Evolutionary conservation across 345 rosid species (phyloP), one percentile per base, ranked within the genome.

Genomic region (Eucalyptus rudis): DNA sequence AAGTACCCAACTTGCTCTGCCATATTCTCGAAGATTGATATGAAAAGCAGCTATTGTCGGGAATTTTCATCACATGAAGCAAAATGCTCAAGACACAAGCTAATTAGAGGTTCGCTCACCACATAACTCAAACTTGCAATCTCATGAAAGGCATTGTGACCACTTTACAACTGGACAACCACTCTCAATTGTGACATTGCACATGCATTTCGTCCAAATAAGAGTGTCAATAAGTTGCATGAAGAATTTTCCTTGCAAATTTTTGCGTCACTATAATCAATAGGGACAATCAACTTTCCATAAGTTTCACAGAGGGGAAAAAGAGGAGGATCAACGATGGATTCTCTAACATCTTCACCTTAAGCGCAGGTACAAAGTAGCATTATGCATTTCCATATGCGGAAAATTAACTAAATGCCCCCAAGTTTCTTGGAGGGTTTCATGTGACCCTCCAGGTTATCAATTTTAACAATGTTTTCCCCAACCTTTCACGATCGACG

Each of bases 121-220:
- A 20, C 29, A 40, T 20, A 13, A 7, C 83, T 76, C 45, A 25
- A 36, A 76, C 8, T 76, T 36, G 3, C 3, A 36, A 76, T 13
- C 27, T 10, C 44, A 36, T 40, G 2, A 0, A 76, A 22, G 27
- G 13, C 27, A 76, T 76, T 76, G 1, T 10, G 83, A 76, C 27
- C 15, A 76, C 47, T 43, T 20, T 20, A 40, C 45, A 10, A 40
- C 15, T 5, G 5, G 14, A 36, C 83, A 19, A 36, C 29, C 2
- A 0, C 29, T 20, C 27, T 76, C 14, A 2, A 0, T 76, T 14
- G 15, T 76, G 43, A 76, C 47, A 76, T 76, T 43, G 24, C 27
- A 10, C 8, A 6, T 22, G 27, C 1, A 0, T 10, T 76, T 76
- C 1, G 3, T 11, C 47, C 29, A 76, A 2, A 10, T 6, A 76